phyloP scores from a whole-genome alignment of 208 protist species.

The Leishmania mexicana region DNA sequence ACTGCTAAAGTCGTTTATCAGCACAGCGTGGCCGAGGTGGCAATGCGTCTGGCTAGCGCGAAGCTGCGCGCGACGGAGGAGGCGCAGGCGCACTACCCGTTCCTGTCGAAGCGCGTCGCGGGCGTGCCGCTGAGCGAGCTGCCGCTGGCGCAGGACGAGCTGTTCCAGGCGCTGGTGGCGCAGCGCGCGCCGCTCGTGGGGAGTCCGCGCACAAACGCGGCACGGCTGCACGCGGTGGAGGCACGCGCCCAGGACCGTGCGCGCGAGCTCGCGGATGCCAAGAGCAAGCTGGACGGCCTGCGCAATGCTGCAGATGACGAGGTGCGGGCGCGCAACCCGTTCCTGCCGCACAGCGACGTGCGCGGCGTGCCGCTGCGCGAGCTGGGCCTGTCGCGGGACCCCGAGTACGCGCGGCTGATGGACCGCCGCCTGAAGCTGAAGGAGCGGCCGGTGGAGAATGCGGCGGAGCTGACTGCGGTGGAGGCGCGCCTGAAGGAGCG shows the following conservation, averaged over 20 bases:
- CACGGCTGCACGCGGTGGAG: slow-evolving; percentile 20
- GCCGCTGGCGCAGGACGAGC: slow-evolving; percentile 35
- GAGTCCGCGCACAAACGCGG: slow-evolving; percentile 22
- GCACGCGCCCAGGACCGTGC: slow-evolving; percentile 24
- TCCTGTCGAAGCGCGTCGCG: slow-evolving; percentile 42
- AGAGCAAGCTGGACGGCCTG: slow-evolving; percentile 45
- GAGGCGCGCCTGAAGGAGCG: slow-evolving; percentile 22
- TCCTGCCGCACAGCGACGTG: slow-evolving; percentile 49
- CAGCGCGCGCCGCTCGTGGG: slow-evolving; percentile 30
- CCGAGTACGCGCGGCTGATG: slow-evolving; percentile 11
- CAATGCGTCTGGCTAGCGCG: background rate
- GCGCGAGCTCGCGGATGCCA: slow-evolving; percentile 22
- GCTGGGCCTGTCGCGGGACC: slow-evolving; percentile 36
- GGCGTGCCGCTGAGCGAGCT: slow-evolving; percentile 50
- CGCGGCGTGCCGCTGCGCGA: slow-evolving; percentile 46
- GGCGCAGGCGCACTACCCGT: slow-evolving; percentile 50
- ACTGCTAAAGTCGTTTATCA: background rate
- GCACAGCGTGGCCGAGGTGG: background rate
- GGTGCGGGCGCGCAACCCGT: slow-evolving; percentile 53
- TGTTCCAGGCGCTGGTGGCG: slow-evolving; percentile 27
- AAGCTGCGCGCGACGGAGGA: slow-evolving; percentile 40
- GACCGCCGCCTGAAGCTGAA: slow-evolving; percentile 35
- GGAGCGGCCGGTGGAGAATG: slow-evolving; percentile 33
- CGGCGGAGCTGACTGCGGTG: slow-evolving; percentile 19
- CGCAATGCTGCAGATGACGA: slow-evolving; percentile 58